phyloP scores from a whole-genome alignment of 2,329 filamentous ascomycete genomes.

The Fusarium sp. region DNA sequence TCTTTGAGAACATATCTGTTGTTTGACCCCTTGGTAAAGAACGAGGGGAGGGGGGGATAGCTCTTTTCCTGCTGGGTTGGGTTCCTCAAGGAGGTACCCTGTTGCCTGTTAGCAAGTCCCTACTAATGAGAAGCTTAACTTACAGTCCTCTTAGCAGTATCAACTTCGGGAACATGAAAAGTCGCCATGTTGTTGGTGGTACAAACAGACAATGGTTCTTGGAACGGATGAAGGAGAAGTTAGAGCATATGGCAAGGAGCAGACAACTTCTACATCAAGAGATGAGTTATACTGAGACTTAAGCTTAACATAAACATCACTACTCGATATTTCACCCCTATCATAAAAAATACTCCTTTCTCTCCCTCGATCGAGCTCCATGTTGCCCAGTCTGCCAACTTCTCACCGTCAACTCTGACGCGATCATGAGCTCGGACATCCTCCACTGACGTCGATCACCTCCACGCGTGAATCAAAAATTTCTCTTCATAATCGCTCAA shows the following conservation, averaged over 20 bases:
- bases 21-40: background rate
- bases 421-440: background rate
- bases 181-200: background rate
- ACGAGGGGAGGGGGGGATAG: background rate
- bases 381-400: background rate
- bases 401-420: background rate
- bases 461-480: background rate
- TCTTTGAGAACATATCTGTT: background rate
- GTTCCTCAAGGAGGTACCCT: background rate
- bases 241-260: background rate
- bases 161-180: background rate
- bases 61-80: background rate
- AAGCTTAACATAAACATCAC: background rate
- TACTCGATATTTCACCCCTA: background rate
- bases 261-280: background rate
- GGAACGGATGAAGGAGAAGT: background rate
- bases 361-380: background rate
- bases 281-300: background rate
- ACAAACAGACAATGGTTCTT: background rate
- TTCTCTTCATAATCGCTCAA: background rate
- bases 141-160: background rate
- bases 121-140: rapidly evolving
- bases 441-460: conserved; percentile 1
- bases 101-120: background rate
- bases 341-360: background rate